These are phyloP conservation scores for Paraglomus brasilianum DNA, from an alignment of 192 early-diverging fungal species.

Conservation along the genomic window DNA sequence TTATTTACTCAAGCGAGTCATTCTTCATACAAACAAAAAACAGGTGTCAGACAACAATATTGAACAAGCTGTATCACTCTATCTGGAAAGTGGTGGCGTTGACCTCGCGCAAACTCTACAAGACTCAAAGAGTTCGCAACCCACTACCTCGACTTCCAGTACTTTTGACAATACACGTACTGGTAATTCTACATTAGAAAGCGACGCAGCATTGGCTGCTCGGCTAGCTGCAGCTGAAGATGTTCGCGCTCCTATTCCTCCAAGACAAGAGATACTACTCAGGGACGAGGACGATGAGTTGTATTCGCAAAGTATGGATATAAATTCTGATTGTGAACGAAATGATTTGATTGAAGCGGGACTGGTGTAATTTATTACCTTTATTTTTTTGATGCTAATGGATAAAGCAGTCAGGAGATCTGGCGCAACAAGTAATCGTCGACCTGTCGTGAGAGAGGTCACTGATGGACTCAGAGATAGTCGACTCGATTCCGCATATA, in stretches of 20 bases:
- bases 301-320: no score
- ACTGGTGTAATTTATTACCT: no score
- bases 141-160: conserved; percentile 27
- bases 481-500: no score
- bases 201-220: conserved; percentile 49
- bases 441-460: no score
- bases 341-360: no score
- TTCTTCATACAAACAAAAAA: no score
- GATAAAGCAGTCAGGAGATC: no score
- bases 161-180: conserved; percentile 23
- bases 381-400: no score
- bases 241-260: conserved; percentile 84
- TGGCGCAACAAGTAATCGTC: no score
- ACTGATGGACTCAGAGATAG: no score
- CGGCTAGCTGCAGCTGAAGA: conserved; percentile 50
- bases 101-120: conserved; percentile 36
- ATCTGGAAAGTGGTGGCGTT: conserved; percentile 74
- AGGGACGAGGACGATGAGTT: conserved; percentile 44
- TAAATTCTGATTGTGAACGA: no score
- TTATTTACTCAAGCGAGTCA: neutral
- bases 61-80: conserved; percentile 78
- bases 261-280: conserved; percentile 72
- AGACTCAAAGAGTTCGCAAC: conserved; percentile 9
- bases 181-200: conserved; percentile 33
- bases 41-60: conserved; percentile 76